A percentile compares a stretch with the other conserved stretches of the same genome.
Evolutionary conservation across 768 basidiomycete species (phyloP).

Genomic region (Pleurotus djamor): DNA sequence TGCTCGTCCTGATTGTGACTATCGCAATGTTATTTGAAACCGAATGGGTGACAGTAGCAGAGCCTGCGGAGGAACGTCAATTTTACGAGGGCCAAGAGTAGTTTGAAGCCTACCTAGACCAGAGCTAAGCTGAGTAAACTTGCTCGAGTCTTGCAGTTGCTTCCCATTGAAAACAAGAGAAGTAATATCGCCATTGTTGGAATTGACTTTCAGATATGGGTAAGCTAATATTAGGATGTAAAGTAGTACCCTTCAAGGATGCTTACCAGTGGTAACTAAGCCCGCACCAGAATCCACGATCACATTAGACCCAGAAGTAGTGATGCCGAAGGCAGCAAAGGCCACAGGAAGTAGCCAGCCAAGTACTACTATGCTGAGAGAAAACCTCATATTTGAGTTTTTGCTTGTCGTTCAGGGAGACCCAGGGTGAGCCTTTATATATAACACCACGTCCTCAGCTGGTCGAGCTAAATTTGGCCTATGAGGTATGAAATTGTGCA

Average conservation of each 20-base stretch:
- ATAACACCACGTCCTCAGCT: too few species aligned
- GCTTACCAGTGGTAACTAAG: slow-evolving; percentile 39
- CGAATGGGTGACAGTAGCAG: slow-evolving; percentile 36
- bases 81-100: neutral
- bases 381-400: slow-evolving; percentile 16
- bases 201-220: slow-evolving; percentile 27
- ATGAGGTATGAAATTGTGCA: too few species aligned
- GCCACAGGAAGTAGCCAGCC: slow-evolving; percentile 25
- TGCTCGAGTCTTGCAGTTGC: slow-evolving; percentile 40
- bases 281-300: slow-evolving; percentile 43
- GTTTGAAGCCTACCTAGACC: slow-evolving; percentile 29
- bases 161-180: slow-evolving; percentile 43
- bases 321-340: slow-evolving; percentile 46
- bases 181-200: slow-evolving; percentile 42
- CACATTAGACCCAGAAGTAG: slow-evolving; percentile 35
- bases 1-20: slow-evolving; percentile 40
- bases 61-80: slow-evolving; percentile 20
- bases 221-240: neutral
- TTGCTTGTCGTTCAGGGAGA: neutral
- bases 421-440: slow-evolving; percentile 4
- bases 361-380: slow-evolving; percentile 16
- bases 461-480: too few species aligned
- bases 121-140: slow-evolving; percentile 45
- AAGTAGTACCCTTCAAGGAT: neutral
- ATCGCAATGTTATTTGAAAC: slow-evolving; percentile 37